Evolutionary conservation across 2,329 filamentous ascomycete species (phyloP).

Genomic region (Phialophora tarda): DNA sequence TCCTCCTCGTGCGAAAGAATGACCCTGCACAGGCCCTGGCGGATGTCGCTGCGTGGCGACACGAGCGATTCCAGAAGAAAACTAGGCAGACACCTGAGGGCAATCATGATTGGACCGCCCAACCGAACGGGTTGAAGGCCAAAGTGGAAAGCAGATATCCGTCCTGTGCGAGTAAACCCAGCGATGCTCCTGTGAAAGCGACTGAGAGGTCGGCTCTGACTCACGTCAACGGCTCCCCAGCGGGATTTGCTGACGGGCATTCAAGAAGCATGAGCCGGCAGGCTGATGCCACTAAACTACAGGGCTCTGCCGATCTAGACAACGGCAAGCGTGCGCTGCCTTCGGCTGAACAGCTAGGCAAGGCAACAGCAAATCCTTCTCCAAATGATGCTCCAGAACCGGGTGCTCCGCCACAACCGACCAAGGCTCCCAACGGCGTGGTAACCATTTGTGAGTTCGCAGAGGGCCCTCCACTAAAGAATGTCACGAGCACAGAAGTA

Average conservation of each 20-base stretch:
- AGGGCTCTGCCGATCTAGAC: not conserved
- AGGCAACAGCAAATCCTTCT: not conserved
- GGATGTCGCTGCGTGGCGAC: slow-evolving; percentile 50
- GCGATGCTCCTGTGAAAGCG: not conserved
- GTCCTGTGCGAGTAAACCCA: not conserved
- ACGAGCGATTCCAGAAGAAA: slow-evolving; percentile 23
- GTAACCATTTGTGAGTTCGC: not conserved
- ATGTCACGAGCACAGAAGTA: not conserved
- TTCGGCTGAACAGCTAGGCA: not conserved
- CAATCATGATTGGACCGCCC: not conserved
- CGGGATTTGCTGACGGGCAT: not conserved
- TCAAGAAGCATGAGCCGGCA: not conserved
- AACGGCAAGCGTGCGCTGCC: not conserved
- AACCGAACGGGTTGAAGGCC: not conserved
- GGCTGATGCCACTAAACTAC: not conserved
- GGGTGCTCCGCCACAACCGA: not conserved
- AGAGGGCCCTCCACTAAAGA: not conserved
- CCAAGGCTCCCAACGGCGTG: not conserved
- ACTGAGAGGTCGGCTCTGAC: not conserved
- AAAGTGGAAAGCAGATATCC: not conserved
- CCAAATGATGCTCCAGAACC: not conserved
- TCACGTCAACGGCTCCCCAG: not conserved
- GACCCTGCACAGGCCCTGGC: slow-evolving; percentile 53
- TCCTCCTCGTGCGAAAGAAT: slow-evolving; percentile 57
- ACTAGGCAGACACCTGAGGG: not conserved